These are phyloP conservation scores for Aspergillus wentii DNA, from an alignment of 495 filamentous ascomycete genomes.

Conservation along the genomic window DNA sequence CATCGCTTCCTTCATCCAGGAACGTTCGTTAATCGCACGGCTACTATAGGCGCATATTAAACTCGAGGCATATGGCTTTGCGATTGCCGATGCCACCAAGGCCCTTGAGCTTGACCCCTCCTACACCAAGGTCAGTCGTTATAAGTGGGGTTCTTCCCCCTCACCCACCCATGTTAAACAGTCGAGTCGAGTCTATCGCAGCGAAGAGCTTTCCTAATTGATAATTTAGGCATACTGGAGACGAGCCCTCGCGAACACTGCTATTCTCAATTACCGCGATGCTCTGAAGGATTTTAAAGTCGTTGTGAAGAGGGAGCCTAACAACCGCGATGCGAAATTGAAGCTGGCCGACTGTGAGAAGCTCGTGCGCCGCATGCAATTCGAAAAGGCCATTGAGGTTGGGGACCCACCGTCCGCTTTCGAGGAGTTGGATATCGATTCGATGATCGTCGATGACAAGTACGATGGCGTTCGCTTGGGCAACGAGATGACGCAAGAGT, in stretches of 20 bases:
- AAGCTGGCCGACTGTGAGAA: slow-evolving; percentile 91
- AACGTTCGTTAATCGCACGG: background rate
- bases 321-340: slow-evolving; percentile 83
- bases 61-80: slow-evolving; percentile 89
- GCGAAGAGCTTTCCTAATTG: slow-evolving; percentile 4
- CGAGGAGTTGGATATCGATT: slow-evolving; percentile 82
- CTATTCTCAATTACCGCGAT: slow-evolving; percentile 80
- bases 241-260: slow-evolving; percentile 83
- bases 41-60: slow-evolving; percentile 77
- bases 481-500: slow-evolving; percentile 88
- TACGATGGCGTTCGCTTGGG: slow-evolving; percentile 84
- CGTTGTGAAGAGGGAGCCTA: slow-evolving; percentile 79
- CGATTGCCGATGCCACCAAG: slow-evolving; percentile 87
- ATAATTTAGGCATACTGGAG: slow-evolving; percentile 84
- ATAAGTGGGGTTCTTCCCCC: no score
- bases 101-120: slow-evolving; percentile 86
- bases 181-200: no score
- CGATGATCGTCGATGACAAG: slow-evolving; percentile 70
- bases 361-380: slow-evolving; percentile 81
- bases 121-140: slow-evolving; percentile 68
- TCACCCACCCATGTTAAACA: no score
- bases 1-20: slow-evolving; percentile 2
- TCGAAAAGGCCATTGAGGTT: slow-evolving; percentile 92
- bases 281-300: slow-evolving; percentile 90
- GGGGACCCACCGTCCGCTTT: slow-evolving; percentile 86